These are phyloP conservation scores for Inonotus hispidus DNA, from an alignment of 1,284 basidiomycete species.

Conservation along the genomic window DNA sequence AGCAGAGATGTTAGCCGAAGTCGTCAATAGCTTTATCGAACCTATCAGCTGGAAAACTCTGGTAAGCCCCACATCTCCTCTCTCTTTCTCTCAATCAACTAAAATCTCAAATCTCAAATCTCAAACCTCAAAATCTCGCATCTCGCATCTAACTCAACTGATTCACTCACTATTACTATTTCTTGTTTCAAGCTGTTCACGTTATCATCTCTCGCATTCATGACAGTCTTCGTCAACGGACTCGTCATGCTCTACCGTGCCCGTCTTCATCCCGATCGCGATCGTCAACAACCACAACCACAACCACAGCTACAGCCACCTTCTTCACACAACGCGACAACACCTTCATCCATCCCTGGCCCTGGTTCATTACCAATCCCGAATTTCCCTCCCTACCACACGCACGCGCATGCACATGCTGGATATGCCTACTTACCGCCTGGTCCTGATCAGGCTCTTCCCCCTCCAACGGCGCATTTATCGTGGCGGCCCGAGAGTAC, in stretches of 20 bases:
- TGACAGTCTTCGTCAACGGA: constrained; percentile 81
- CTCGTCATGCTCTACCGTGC: constrained; percentile 73
- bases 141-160: no score
- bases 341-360: not conserved
- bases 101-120: no score
- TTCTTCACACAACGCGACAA: not conserved
- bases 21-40: constrained; percentile 95
- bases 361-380: constrained; percentile 3
- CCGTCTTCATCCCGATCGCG: constrained; percentile 33
- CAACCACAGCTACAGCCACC: not conserved
- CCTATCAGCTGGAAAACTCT: constrained; percentile 96
- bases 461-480: not conserved
- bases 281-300: not conserved
- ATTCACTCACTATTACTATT: no score
- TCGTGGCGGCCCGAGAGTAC: constrained; percentile 15
- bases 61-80: constrained; percentile 40
- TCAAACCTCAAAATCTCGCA: no score
- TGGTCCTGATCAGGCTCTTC: not conserved
- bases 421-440: constrained; percentile 15
- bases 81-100: not conserved
- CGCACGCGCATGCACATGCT: not conserved
- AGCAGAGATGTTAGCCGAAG: constrained; percentile 93
- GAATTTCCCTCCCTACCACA: constrained; percentile 12
- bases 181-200: constrained; percentile 72
- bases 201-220: constrained; percentile 70